Conservation (phyloP, 805 yeast genomes). For the Wickerhamiella parazyma region DNA sequence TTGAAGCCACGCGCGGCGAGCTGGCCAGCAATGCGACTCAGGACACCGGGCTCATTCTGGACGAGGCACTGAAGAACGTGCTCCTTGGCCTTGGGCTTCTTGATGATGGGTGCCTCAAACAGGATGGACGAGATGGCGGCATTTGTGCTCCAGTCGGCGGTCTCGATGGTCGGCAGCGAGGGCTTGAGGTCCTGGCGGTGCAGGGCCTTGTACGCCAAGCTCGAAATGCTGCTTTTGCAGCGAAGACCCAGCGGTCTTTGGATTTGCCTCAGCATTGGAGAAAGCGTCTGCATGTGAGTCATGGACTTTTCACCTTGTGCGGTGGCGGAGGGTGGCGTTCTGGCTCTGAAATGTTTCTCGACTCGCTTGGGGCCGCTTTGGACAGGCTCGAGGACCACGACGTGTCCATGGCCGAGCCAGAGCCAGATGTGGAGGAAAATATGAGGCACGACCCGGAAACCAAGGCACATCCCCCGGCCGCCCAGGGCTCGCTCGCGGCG, state of each 20-base stretch:
- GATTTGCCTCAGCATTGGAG: background rate
- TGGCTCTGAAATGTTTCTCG: background rate
- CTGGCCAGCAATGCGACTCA: constrained; percentile 84
- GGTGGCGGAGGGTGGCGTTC: background rate
- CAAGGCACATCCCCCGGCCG: no score
- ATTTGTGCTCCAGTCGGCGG: constrained; percentile 92
- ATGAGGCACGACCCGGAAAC: background rate
- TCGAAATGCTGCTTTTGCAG: constrained; percentile 54
- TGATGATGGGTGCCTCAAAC: constrained; percentile 68
- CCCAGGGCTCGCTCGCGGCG: background rate
- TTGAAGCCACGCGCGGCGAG: constrained; percentile 97
- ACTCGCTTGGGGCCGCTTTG: background rate
- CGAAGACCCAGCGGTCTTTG: background rate
- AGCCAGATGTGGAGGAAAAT: background rate
- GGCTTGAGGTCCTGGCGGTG: constrained; percentile 82
- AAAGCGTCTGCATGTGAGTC: background rate
- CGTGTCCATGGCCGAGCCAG: constrained; percentile 12
- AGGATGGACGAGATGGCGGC: constrained; percentile 92
- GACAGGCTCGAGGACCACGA: background rate
- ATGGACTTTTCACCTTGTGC: background rate
- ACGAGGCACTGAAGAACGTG: constrained; percentile 94
- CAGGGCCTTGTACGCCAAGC: constrained; percentile 83
- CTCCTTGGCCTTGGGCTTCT: constrained; percentile 50
- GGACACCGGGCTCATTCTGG: constrained; percentile 97
- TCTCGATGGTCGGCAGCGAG: constrained; percentile 80